Base-by-base conservation (phyloP, 2,329 filamentous ascomycete species). In the Beauveria sp. region DNA sequence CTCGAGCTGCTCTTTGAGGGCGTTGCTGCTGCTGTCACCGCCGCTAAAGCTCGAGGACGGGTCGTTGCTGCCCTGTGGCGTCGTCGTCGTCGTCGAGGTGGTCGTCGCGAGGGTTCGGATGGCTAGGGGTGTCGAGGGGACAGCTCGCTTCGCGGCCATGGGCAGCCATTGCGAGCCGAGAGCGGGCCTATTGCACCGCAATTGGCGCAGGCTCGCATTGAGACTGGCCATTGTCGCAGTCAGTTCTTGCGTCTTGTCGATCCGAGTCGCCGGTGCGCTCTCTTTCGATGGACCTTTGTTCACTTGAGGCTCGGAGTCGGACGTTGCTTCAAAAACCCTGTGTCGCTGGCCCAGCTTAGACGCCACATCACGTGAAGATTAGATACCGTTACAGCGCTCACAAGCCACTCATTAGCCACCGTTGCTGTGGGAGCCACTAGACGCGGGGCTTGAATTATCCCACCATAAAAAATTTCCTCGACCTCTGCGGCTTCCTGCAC, bases 361-460 rank as follows among this genome's bases (percentile, higher is more conserved):
- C 51, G 53, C 56, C 40, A 56, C 53, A 42, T 71, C 70, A 71
- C 70, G 70, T 71, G 70, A 54, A 51, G 62, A 63, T 65, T 66
- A 67, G 62, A 65, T 63, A 42, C 12, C 2, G 22, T 4, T 8
- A 18, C 14, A 24, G 43, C 12, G 22, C 43, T 8, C 24, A 38
- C 28, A 51, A 63, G 63, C 63, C 65, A 62, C 63, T 52, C 59
- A 58, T 42, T 26, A 68, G 67, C 65, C 67, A 67, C 65, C 49
- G 55, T 66, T 65, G 65, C 66, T 64, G 60, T 62, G 61, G 46
- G 38, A 68, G 67, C 65, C 67, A 67, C 66, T 46, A 34, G 62
- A 69, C 68, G 73, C 71, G 73, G 73, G 73, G 73, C 73, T 72
- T 60, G 66, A 67, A 66, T 66, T 67, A 66, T 64, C 66, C 65